Evolutionary conservation across 352 stramenopile species (phyloP).

Genomic region (Phytophthora lateralis): DNA sequence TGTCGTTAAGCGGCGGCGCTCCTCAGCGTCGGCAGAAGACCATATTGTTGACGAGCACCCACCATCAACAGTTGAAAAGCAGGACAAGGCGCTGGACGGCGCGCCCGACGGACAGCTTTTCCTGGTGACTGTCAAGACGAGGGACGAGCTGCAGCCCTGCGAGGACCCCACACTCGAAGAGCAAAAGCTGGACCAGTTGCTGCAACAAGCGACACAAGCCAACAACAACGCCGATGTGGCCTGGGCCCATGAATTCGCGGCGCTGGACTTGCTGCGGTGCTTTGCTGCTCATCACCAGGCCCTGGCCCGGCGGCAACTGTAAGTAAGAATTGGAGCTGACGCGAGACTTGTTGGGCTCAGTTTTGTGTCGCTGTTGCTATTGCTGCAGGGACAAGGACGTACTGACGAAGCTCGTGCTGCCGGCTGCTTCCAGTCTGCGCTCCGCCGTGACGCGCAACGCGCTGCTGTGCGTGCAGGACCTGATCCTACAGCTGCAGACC

Average conservation of each 20-base stretch:
- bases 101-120: slow-evolving; percentile 66
- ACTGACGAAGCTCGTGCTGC: slow-evolving; percentile 49
- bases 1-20: slow-evolving; percentile 37
- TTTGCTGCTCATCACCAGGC: slow-evolving; percentile 45
- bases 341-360: too few species aligned
- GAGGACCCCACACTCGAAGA: slow-evolving; percentile 36
- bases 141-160: slow-evolving; percentile 51
- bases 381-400: slow-evolving; percentile 30
- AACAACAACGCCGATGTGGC: slow-evolving; percentile 28
- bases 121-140: slow-evolving; percentile 52
- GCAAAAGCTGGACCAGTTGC: slow-evolving; percentile 39
- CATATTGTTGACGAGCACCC: not conserved
- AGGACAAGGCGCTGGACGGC: slow-evolving; percentile 39
- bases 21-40: slow-evolving; percentile 18
- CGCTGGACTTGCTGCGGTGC: slow-evolving; percentile 49
- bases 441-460: slow-evolving; percentile 73
- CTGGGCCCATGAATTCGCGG: slow-evolving; percentile 50
- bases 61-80: slow-evolving; percentile 14
- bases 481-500: slow-evolving; percentile 41
- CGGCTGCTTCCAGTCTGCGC: slow-evolving; percentile 60
- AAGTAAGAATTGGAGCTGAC: not conserved
- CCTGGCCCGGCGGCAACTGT: slow-evolving; percentile 39
- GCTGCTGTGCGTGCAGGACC: slow-evolving; percentile 67
- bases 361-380: not conserved
- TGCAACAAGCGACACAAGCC: slow-evolving; percentile 24